A percentile compares a stretch with the other conserved stretches of the same genome.
phyloP scores from a whole-genome alignment of 805 yeast species.

The Yamadazyma akitaensis region DNA sequence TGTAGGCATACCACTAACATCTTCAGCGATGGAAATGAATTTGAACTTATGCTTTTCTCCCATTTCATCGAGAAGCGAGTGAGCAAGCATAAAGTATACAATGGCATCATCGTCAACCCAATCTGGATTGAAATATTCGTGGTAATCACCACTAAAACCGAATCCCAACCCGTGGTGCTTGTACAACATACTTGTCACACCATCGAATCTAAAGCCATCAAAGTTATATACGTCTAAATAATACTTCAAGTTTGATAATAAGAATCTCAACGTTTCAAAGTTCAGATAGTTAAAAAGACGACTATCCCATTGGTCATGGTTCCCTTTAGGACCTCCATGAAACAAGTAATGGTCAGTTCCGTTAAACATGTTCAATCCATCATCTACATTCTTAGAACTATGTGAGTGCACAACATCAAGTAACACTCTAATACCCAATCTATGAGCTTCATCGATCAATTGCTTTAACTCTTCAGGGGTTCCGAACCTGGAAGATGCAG shows the following conservation, averaged over 20 bases:
- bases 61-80: constrained; percentile 61
- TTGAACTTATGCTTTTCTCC: constrained; percentile 34
- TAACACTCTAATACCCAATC: constrained; percentile 78
- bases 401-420: constrained; percentile 95
- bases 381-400: constrained; percentile 90
- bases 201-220: constrained; percentile 96
- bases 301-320: constrained; percentile 95
- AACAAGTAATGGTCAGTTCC: constrained; percentile 95
- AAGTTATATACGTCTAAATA: constrained; percentile 79
- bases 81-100: constrained; percentile 87
- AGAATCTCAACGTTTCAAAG: constrained; percentile 85
- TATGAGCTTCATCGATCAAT: constrained; percentile 88
- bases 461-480: constrained; percentile 93
- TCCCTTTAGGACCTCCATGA: constrained; percentile 88
- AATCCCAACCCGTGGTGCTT: constrained; percentile 89
- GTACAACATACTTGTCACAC: constrained; percentile 92
- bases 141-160: constrained; percentile 88
- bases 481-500: constrained; percentile 85
- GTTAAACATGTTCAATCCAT: constrained; percentile 89
- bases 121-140: constrained; percentile 78
- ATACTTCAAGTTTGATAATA: constrained; percentile 79
- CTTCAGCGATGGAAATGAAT: constrained; percentile 87
- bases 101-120: constrained; percentile 86
- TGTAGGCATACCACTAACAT: constrained; percentile 97
- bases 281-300: constrained; percentile 87